phyloP scores from a whole-genome alignment of 306 rosid species.

The Biancaea sappan region DNA sequence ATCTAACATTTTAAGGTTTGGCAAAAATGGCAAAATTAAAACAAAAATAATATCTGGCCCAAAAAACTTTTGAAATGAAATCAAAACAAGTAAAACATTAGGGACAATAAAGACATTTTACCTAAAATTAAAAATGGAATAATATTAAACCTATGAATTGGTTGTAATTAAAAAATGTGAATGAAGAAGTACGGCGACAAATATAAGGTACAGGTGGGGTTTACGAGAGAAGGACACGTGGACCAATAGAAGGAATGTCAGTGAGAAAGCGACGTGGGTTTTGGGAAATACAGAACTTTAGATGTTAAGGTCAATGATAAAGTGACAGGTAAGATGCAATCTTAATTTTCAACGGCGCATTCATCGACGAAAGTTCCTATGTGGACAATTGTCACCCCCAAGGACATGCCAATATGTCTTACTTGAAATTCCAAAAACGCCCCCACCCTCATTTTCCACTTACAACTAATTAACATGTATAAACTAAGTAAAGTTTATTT shows the following conservation, averaged over 20 bases:
- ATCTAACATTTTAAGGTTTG: no score
- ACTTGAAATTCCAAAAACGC: neutral
- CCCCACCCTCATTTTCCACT: neutral
- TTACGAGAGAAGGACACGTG: constrained; percentile 17
- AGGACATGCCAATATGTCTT: neutral
- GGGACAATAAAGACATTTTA: no score
- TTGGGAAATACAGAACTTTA: neutral
- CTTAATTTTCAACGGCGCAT: constrained; percentile 2
- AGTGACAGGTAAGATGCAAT: neutral
- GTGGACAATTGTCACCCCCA: neutral
- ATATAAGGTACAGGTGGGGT: neutral
- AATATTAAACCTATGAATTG: no score
- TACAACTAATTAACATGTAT: no score
- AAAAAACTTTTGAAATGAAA: no score
- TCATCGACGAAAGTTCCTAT: neutral
- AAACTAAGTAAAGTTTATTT: no score
- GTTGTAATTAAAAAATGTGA: no score
- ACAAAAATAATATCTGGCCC: no score
- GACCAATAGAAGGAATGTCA: constrained; percentile 1
- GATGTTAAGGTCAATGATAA: constrained; percentile 10
- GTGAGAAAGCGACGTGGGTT: neutral
- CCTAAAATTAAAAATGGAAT: no score
- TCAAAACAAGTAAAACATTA: no score
- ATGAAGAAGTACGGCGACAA: neutral
- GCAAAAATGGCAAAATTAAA: no score